Evolutionary conservation across 306 rosid species (phyloP), one percentile per base, ranked within the genome.

Genomic region (Acacia confusa): DNA sequence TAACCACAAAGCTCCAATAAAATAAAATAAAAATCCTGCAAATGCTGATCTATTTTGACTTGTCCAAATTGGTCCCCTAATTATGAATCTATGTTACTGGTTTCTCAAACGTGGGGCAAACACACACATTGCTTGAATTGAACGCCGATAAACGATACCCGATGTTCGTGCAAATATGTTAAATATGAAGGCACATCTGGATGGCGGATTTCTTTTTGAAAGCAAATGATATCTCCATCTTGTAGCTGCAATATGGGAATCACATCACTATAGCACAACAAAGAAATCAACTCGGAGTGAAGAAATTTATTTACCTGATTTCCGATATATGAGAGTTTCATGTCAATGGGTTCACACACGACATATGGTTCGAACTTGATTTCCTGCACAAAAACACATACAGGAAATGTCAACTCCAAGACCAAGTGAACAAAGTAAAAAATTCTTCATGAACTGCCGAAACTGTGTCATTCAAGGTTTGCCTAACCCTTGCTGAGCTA

Each of bases 181-280:
- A 96, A 84, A 89, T 93, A 96, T 38, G 98, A 93, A 43, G 98
- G 97, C 79, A 96, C 98, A 19, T 93, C 98, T 9, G 94, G 90
- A 84, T 88, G 92, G 76, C 94, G 97, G 80, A 74, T 79, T 73
- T 87, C 84, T 84, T 96, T 96, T 82, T 96, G 99, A 82, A 89
- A 92, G 89, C 98, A 96, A 48, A 96, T 58, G 79, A 96, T 93
- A 84, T 96, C 99, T 52, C 99, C 99, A 84, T 96, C 97, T 85
- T 96, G 97, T 74, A 96, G 87, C 99, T 96, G 89, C 76, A 79
- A 75, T 57, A 70, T 58, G 50, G 79, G 40, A 75, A 78, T 44
- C 73, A 78, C 41, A 36, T 72, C 38, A 78, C 80, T 32, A 66
- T 14, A 47, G 32, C 60, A 64, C 74, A 17, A 73, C 17, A 40